Conservation (phyloP, 495 filamentous ascomycete genomes). For the Parathielavia appendiculata region DNA sequence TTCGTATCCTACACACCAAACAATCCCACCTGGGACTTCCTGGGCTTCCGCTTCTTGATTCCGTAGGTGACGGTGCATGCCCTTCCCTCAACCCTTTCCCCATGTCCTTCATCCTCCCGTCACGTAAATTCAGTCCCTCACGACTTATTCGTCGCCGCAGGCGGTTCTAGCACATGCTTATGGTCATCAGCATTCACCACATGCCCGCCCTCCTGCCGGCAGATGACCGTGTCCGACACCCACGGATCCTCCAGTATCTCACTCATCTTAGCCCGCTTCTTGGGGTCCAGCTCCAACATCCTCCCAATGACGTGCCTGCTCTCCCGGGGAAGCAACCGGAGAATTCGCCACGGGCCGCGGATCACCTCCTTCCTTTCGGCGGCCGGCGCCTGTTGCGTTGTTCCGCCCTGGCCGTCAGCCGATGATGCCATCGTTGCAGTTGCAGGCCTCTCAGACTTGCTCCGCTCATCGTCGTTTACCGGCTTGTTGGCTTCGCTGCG, state of each 20-base stretch:
- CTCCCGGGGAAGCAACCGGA: conserved; percentile 88
- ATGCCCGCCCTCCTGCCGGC: conserved; percentile 42
- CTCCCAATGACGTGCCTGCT: conserved; percentile 81
- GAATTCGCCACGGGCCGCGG: conserved; percentile 86
- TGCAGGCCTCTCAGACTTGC: conserved; percentile 13
- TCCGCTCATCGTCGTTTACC: conserved; percentile 16
- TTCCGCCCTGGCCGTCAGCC: conserved; percentile 12
- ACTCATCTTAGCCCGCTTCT: conserved; percentile 71
- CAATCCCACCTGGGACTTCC: neutral
- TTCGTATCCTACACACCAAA: conserved; percentile 7
- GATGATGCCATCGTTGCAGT: conserved; percentile 6
- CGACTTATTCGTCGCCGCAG: conserved; percentile 29
- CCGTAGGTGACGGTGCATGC: too few relatives aligned
- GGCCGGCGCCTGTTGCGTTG: conserved; percentile 21
- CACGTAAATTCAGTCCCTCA: neutral
- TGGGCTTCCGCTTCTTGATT: too few relatives aligned
- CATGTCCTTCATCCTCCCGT: neutral
- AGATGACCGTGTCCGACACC: conserved; percentile 65
- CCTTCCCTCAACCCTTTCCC: neutral
- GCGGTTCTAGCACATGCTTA: conserved; percentile 51
- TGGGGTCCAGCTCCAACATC: conserved; percentile 89
- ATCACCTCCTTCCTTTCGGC: conserved; percentile 69
- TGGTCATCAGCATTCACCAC: conserved; percentile 49
- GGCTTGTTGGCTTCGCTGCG: conserved; percentile 8
- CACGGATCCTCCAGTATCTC: conserved; percentile 89